phyloP scores from a whole-genome alignment of 2,329 filamentous ascomycete genomes.

The Aspergillus sp. region DNA sequence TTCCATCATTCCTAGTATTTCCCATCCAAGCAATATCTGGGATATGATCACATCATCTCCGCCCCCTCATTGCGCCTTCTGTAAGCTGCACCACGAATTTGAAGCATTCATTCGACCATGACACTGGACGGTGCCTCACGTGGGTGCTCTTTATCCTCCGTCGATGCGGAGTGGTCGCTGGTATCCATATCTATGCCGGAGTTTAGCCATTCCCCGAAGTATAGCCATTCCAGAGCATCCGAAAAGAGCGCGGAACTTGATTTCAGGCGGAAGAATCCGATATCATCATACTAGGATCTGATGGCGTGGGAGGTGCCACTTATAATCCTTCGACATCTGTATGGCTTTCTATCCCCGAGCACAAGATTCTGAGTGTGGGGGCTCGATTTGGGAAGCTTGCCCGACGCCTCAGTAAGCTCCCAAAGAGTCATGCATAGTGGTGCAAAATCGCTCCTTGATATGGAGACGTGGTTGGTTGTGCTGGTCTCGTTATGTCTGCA shows the following conservation, averaged over 20 bases:
- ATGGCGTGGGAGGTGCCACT: slow-evolving; percentile 10
- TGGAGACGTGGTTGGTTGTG: neutral
- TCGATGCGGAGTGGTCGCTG: neutral
- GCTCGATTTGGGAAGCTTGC: too few species aligned
- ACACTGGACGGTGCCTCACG: neutral
- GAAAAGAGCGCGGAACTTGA: neutral
- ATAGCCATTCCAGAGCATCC: slow-evolving; percentile 1
- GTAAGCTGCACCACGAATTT: slow-evolving; percentile 1
- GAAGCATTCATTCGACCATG: neutral
- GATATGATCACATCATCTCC: slow-evolving; percentile 25
- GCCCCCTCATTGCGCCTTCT: slow-evolving; percentile 21
- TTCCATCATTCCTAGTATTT: neutral
- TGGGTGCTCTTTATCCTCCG: neutral
- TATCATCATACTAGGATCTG: slow-evolving; percentile 17
- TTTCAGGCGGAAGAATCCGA: neutral
- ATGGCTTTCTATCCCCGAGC: too few species aligned
- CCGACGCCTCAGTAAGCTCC: too few species aligned
- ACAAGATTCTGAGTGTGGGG: too few species aligned
- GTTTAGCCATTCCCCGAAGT: neutral
- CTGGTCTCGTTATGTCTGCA: neutral
- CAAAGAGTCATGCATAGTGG: too few species aligned
- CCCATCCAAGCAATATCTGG: neutral
- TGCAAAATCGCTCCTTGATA: neutral
- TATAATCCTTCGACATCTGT: too few species aligned
- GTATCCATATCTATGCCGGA: too few species aligned